Evolutionary conservation across 139 green algal genomes (phyloP).

Genomic region (Chlamydomonas sp.): DNA sequence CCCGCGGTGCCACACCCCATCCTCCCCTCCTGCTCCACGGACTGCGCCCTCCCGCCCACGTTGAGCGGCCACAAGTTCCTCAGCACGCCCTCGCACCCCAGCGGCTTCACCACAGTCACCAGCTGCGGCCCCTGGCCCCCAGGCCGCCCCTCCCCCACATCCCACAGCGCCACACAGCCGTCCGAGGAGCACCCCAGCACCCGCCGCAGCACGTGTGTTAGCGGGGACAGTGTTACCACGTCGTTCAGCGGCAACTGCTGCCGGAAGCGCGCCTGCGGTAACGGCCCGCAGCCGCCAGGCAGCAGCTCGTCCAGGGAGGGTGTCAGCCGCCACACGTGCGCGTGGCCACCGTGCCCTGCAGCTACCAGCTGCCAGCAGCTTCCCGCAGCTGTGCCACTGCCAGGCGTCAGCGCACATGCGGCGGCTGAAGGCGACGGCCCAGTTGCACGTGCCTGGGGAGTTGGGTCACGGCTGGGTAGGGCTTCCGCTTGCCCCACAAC

Average conservation of each 20-base stretch:
- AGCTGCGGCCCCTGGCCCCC: not conserved
- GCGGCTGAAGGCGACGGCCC: too few relatives aligned
- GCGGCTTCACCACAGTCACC: not conserved
- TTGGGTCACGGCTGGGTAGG: too few relatives aligned
- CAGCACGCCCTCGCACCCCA: too few relatives aligned
- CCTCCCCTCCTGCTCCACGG: too few relatives aligned
- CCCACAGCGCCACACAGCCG: conserved; percentile 27
- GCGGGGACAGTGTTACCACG: not conserved
- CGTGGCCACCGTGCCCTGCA: not conserved
- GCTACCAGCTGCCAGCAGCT: conserved; percentile 30
- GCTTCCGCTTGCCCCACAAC: too few relatives aligned
- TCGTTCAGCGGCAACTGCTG: not conserved
- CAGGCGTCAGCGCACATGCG: too few relatives aligned
- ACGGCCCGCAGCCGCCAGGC: not conserved
- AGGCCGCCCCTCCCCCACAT: not conserved
- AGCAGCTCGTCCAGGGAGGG: not conserved
- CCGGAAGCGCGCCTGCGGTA: not conserved
- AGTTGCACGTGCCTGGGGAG: not conserved
- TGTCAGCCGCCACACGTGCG: conserved; percentile 17
- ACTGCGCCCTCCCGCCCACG: too few relatives aligned
- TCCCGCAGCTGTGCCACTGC: not conserved
- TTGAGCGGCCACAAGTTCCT: too few relatives aligned
- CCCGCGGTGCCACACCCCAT: too few relatives aligned
- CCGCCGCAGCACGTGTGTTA: not conserved
- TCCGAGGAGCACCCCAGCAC: conserved; percentile 15